phyloP scores from a whole-genome alignment of 352 stramenopile genomes.

The Pythium sukuiense region DNA sequence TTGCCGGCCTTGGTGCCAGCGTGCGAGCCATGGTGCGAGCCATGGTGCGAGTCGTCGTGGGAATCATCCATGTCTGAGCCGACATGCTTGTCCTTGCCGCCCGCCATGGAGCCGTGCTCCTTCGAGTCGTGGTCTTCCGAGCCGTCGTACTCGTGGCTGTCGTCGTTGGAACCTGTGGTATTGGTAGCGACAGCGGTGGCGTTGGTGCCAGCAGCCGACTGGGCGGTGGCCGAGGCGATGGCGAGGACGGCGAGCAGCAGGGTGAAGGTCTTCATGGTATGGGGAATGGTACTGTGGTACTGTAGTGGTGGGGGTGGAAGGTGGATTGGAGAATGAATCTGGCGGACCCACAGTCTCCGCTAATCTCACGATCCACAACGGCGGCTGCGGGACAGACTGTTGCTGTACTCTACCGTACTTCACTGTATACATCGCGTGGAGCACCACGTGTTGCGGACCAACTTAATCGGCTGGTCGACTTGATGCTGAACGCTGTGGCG shows the following conservation, averaged over 20 bases:
- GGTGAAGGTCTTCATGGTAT: constrained; percentile 27
- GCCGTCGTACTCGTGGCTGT: constrained; percentile 1
- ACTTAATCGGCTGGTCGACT: neutral
- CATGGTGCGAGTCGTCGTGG: constrained; percentile 17
- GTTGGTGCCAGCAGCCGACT: constrained; percentile 1
- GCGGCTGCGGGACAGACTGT: neutral
- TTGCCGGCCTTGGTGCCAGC: constrained; percentile 14
- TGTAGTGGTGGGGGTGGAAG: neutral
- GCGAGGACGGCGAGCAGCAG: constrained; percentile 18
- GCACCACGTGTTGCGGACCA: neutral
- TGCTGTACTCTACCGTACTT: neutral
- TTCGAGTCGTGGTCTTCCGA: too few species aligned
- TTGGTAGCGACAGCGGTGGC: constrained; percentile 9
- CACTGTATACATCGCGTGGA: neutral
- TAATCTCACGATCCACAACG: neutral
- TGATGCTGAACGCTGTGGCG: neutral
- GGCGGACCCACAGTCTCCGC: neutral
- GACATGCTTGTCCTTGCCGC: constrained; percentile 8
- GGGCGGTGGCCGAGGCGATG: constrained; percentile 17
- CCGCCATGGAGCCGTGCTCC: constrained; percentile 6
- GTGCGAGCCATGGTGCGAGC: constrained; percentile 19
- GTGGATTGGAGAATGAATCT: constrained; percentile 18
- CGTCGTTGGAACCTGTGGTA: neutral
- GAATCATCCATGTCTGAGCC: constrained; percentile 20
- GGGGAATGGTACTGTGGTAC: neutral